phyloP scores from a whole-genome alignment of 2,329 filamentous ascomycete genomes.

The Blastomyces percursus region DNA sequence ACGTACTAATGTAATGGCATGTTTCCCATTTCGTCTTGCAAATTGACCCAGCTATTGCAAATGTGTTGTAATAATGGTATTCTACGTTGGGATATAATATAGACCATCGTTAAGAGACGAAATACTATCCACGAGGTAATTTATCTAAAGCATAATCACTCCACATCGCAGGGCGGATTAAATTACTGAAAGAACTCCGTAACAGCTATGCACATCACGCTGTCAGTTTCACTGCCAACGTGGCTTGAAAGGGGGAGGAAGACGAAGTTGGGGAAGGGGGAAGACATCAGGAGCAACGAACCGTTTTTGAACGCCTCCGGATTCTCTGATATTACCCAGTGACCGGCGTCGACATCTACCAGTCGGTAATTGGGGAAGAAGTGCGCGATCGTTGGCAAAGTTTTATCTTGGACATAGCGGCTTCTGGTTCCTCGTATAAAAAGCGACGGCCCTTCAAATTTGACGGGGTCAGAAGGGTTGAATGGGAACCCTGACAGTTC shows the following conservation, averaged over 20 bases:
- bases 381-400: conserved; percentile 20
- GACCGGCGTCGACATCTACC: conserved; percentile 64
- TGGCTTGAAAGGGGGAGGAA: background rate
- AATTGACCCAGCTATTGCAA: background rate
- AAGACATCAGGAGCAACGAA: conserved; percentile 32
- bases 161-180: background rate
- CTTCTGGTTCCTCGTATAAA: conserved; percentile 45
- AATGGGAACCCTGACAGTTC: conserved; percentile 85
- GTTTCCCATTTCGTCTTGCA: background rate
- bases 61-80: background rate
- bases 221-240: conserved; percentile 33
- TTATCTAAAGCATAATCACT: background rate
- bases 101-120: no score
- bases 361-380: conserved; percentile 73
- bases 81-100: background rate
- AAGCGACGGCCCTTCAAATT: conserved; percentile 63
- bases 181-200: conserved; percentile 3
- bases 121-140: no score
- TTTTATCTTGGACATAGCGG: conserved; percentile 22
- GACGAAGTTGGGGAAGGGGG: conserved; percentile 5
- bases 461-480: conserved; percentile 48
- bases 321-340: conserved; percentile 86
- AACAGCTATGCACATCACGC: background rate
- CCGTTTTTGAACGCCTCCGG: conserved; percentile 66
- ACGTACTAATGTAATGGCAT: no score